Evolutionary conservation across 2,329 filamentous ascomycete genomes (phyloP), one percentile per base, ranked within the genome.

Genomic region (Claviceps pazoutovae): DNA sequence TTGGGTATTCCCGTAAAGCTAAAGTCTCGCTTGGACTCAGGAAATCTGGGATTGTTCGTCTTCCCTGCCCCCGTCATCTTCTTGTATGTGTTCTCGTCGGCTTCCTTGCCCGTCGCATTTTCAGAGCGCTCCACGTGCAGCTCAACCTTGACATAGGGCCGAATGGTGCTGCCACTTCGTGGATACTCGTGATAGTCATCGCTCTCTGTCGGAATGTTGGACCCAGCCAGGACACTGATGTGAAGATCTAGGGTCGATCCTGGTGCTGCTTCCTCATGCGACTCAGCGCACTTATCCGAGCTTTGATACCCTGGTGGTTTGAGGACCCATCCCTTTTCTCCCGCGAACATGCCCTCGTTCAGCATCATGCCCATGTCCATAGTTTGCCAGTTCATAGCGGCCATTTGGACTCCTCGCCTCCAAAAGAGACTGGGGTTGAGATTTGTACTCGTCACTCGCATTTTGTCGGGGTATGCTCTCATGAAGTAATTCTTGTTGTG

Each of bases 291-390:
- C 56, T 64, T 71, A 53, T 71, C 67, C 17, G 67, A 63, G 56
- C 71, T 73, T 54, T 81, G 83, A 64, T 89, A 93, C 16, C 84
- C 84, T 36, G 75, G 65, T 0, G 90, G 89, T 67, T 96, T 96
- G 55, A 93, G 74, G 2, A 90, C 80, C 86, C 88, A 96, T 42
- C 91, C 90, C 43, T 79, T 72, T 49, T 86, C 84, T 9, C 82
- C 86, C 38, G 88, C 87, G 65, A 97, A 98, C 93, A 98, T 97
- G 63, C 86, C 93, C 61, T 95, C 86, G 63, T 97, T 97, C 63
- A 98, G 79, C 74, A 97, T 94, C 79, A 96, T 94, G 44, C 88
- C 87, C 52, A 93, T 81, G 64, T 97, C 91, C 58, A 90, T 85
- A 2, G 85, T 91, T 68, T 98, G 93, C 91, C 93, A 97, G 66